phyloP scores from a whole-genome alignment of 139 green algal species.

The Haematococcus sp. region DNA sequence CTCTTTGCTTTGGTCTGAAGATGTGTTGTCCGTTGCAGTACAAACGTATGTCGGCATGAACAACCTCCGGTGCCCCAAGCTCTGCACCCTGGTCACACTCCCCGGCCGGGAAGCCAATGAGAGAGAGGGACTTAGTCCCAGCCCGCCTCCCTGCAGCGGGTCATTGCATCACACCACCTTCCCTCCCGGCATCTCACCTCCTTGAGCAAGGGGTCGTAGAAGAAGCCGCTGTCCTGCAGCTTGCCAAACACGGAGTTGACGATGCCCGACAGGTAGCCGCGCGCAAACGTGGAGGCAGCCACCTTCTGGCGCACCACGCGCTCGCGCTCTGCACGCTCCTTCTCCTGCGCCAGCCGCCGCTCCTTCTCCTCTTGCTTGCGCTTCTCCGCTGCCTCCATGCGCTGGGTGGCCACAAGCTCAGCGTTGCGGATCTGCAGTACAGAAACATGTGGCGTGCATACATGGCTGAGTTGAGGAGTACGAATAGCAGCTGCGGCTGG shows the following conservation, averaged over 20 bases:
- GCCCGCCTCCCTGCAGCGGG: too few species aligned
- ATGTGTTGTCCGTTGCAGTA: too few species aligned
- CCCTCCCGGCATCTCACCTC: constrained; percentile 43
- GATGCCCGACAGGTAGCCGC: constrained; percentile 79
- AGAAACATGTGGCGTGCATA: constrained; percentile 5
- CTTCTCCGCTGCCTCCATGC: constrained; percentile 81
- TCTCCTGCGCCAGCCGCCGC: constrained; percentile 56
- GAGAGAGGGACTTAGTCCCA: too few species aligned
- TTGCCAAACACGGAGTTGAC: constrained; percentile 63
- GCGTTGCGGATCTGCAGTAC: constrained; percentile 61
- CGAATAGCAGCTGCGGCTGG: neutral
- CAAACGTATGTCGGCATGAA: too few species aligned
- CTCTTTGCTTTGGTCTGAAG: too few species aligned
- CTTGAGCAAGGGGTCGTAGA: constrained; percentile 80
- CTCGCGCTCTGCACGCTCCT: constrained; percentile 64
- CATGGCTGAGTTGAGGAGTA: neutral
- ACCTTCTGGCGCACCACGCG: constrained; percentile 35
- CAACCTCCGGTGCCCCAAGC: too few species aligned
- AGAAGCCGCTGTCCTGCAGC: constrained; percentile 65
- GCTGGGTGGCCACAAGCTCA: constrained; percentile 79
- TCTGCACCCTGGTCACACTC: too few species aligned
- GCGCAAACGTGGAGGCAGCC: constrained; percentile 47
- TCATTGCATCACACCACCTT: too few species aligned
- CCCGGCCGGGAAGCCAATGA: too few species aligned
- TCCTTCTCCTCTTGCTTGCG: constrained; percentile 83